Conservation (phyloP, 78 protist genomes). For the Emiliania huxleyi region DNA sequence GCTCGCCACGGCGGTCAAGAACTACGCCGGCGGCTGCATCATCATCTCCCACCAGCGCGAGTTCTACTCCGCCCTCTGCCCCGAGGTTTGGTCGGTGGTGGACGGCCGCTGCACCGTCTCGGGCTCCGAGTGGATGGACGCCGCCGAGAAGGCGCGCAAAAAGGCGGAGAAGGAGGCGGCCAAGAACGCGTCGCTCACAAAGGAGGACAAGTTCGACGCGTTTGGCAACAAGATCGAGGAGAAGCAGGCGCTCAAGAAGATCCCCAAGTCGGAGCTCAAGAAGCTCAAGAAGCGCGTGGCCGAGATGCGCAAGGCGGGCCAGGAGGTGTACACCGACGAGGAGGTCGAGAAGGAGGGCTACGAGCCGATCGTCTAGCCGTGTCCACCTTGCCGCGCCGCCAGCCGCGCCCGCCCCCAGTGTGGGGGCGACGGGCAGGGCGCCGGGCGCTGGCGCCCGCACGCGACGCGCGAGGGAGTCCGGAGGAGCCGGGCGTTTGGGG, state of each 20-base stretch:
- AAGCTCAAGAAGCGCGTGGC: slow-evolving; percentile 46
- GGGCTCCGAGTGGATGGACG: slow-evolving; percentile 20
- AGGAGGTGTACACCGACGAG: slow-evolving; percentile 46
- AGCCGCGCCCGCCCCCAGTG: too few relatives aligned
- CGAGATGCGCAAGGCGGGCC: slow-evolving; percentile 32
- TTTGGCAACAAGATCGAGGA: slow-evolving; percentile 56
- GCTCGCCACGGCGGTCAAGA: slow-evolving; percentile 38
- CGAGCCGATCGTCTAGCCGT: neutral
- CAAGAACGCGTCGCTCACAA: neutral
- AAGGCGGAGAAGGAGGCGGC: slow-evolving; percentile 31
- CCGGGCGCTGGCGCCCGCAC: too few relatives aligned
- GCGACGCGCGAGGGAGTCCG: too few relatives aligned
- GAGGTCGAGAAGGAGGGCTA: slow-evolving; percentile 28
- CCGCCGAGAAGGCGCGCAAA: slow-evolving; percentile 23
- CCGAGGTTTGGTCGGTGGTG: slow-evolving; percentile 55
- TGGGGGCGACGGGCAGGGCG: too few relatives aligned
- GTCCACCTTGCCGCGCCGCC: neutral
- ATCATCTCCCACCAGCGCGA: slow-evolving; percentile 59
- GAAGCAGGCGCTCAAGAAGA: slow-evolving; percentile 26
- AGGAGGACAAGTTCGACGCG: slow-evolving; percentile 45
- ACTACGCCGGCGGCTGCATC: slow-evolving; percentile 41
- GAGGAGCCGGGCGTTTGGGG: too few relatives aligned
- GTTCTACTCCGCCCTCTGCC: slow-evolving; percentile 53
- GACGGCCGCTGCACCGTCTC: slow-evolving; percentile 32
- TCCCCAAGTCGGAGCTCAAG: slow-evolving; percentile 29